Base-by-base conservation (phyloP, 2,329 filamentous ascomycete genomes). In the Microdochium paspali region DNA sequence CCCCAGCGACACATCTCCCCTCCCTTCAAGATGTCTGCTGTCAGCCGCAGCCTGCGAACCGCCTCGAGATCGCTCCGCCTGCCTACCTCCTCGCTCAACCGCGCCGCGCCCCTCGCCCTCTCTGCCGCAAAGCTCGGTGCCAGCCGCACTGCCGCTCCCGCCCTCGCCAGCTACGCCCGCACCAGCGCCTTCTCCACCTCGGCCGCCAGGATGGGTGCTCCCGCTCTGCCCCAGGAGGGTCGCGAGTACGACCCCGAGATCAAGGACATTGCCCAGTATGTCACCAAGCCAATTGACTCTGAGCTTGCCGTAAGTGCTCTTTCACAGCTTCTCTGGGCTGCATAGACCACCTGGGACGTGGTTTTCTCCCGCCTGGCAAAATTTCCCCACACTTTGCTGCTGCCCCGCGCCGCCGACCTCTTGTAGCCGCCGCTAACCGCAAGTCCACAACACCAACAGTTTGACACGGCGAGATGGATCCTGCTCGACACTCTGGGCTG, bases 401-500 rank as follows among this genome's bases (percentile, higher is more conserved):
- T 15, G 24, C 5, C 26, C 24, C 30, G 23, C 32, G 24, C 18
- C 26, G 39, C 15, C 47, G 47, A 54, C 50, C 35, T 18, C 35
- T 6, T 10, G 35, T 40, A 47, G 46, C 53, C 54, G 54, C 43
- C 44, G 53, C 60, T 63, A 58, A 64, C 58, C 56, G 54, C 44
- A n/a, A 47, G 28, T n/a, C 26, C 48, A 39, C 45, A 44, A 45
- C 35, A 46, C n/a, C 10, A 52, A 52, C 56, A 93, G 87, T 94
- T 87, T 65, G 93, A 98, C 69, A 98, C 93, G 44, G 93, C 93
- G 53, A 85, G 93, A 71, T 91, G 90, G 74, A 90, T 97, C 57
- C 90, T 98, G 69, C 82, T 97, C 63, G 93, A 98, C 69, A 97
- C 93, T 48, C 80, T 98, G 44, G 93, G 93, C 62, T 98, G 93